Evolutionary conservation across 2,329 filamentous ascomycete species (phyloP), one percentile per base, ranked within the genome.

Genomic region (Ceratocystiopsis brevicomis): DNA sequence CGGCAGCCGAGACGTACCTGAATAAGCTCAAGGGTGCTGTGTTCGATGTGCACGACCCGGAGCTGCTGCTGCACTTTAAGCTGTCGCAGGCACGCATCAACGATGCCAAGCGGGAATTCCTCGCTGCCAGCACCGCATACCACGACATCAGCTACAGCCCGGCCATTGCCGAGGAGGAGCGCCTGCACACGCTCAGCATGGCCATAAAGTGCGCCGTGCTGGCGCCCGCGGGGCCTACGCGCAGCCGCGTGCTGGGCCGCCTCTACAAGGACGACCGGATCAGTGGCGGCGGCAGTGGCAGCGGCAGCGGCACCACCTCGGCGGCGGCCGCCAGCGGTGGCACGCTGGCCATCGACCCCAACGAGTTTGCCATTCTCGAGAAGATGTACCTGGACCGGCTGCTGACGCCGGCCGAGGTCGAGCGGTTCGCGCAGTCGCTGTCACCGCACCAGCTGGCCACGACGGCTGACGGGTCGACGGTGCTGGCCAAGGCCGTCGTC

Each of bases 361-460:
- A 30, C 25, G 84, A 96, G 61, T 88, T 81, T 56, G 68, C 76
- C 40, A 95, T 98, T 43, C 66, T 98, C 14, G 90, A 96, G 65
- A 96, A 96, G 67, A 96, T 98, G 75, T 94, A 93, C 59, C 69
- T 96, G 40, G 85, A 96, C 59, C 76, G 87, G 6, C 67, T 98
- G 4, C 68, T 98, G 40, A 73, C 75, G 1, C 75, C 80, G 0
- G 71, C 68, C n/a, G 90, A 98, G 62, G 85, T 95, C 37, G 75
- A 78, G 35, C 78, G 82, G 44, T 98, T 98, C 56, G 81, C 87
- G 0, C 68, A 81, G 52, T 78, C 77, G 42, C 68, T 98, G 40
- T 71, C 76, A 44, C 80, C 83, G 18, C 90, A 98, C 61, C 90
- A 98, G 61, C 75, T 95, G 2, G 90, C 90, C 19, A 78, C 75